These are phyloP conservation scores for Arachis monticola DNA, from an alignment of 331 rosid species.

Conservation along the genomic window DNA sequence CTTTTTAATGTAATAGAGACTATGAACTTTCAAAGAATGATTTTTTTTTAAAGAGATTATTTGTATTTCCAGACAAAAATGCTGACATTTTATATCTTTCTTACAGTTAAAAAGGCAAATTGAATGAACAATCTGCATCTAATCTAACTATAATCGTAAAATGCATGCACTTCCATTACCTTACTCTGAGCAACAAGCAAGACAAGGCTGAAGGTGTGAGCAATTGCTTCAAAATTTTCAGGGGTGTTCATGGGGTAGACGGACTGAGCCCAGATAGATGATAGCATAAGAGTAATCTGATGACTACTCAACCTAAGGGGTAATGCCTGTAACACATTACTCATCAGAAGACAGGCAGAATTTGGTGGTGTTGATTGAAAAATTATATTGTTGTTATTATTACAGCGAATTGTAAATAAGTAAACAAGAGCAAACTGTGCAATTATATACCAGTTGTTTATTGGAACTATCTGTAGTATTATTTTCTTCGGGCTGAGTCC, in stretches of 20 bases:
- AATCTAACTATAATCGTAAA: constrained; percentile 18
- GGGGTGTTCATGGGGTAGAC: constrained; percentile 75
- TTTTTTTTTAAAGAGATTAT: no score
- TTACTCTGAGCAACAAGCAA: constrained; percentile 83
- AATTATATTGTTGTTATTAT: constrained; percentile 19
- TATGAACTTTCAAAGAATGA: constrained; percentile 13
- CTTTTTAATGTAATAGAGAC: background rate
- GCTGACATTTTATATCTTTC: background rate
- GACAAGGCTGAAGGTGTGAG: constrained; percentile 90
- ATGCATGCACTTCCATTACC: constrained; percentile 53
- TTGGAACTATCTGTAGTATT: constrained; percentile 35
- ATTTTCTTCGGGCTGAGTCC: constrained; percentile 50
- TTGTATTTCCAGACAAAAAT: constrained; percentile 8
- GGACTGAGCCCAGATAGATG: constrained; percentile 90
- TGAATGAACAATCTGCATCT: background rate
- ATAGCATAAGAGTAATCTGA: constrained; percentile 87
- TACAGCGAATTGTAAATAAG: constrained; percentile 10
- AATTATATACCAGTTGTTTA: constrained; percentile 62
- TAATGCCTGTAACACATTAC: constrained; percentile 59
- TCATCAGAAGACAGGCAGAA: constrained; percentile 36
- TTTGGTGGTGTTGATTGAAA: constrained; percentile 23
- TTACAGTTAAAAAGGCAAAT: background rate
- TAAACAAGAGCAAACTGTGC: background rate
- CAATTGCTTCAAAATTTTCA: constrained; percentile 89
- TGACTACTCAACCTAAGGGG: constrained; percentile 89